Conservation (phyloP, 106 monocot genomes). For the Platanthera guangdongensis region DNA sequence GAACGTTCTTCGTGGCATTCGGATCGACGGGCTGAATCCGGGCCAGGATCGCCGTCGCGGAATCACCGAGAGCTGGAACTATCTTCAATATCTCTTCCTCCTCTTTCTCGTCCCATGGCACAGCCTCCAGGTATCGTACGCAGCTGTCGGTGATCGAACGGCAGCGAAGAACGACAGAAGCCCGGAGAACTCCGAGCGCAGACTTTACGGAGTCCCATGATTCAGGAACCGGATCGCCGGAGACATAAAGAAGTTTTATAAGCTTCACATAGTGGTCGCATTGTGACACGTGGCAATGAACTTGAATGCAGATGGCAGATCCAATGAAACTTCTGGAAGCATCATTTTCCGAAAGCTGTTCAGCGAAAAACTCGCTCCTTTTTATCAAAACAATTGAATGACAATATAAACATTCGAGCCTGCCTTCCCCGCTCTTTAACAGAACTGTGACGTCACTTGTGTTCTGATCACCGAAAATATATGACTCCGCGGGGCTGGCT, state of each 20-base stretch:
- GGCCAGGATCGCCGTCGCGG: slow-evolving; percentile 39
- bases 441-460: slow-evolving; percentile 30
- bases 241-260: slow-evolving; percentile 57
- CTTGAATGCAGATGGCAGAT: slow-evolving; percentile 36
- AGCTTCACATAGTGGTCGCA: slow-evolving; percentile 69
- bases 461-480: slow-evolving; percentile 23
- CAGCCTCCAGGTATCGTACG: slow-evolving; percentile 73
- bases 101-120: slow-evolving; percentile 93
- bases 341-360: slow-evolving; percentile 24
- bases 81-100: slow-evolving; percentile 79
- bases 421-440: slow-evolving; percentile 27
- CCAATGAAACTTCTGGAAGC: background rate
- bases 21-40: slow-evolving; percentile 50
- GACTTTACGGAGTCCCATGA: slow-evolving; percentile 60
- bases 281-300: slow-evolving; percentile 36
- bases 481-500: background rate
- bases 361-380: slow-evolving; percentile 45
- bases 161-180: slow-evolving; percentile 55
- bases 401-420: slow-evolving; percentile 26
- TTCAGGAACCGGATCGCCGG: slow-evolving; percentile 44
- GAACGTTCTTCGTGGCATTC: slow-evolving; percentile 64
- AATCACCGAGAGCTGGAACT: slow-evolving; percentile 43
- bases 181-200: slow-evolving; percentile 77
- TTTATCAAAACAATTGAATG: slow-evolving; percentile 24
- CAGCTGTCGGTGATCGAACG: slow-evolving; percentile 43